phyloP scores from a whole-genome alignment of 2,329 filamentous ascomycete genomes.

The Amesomyces nigricolor region DNA sequence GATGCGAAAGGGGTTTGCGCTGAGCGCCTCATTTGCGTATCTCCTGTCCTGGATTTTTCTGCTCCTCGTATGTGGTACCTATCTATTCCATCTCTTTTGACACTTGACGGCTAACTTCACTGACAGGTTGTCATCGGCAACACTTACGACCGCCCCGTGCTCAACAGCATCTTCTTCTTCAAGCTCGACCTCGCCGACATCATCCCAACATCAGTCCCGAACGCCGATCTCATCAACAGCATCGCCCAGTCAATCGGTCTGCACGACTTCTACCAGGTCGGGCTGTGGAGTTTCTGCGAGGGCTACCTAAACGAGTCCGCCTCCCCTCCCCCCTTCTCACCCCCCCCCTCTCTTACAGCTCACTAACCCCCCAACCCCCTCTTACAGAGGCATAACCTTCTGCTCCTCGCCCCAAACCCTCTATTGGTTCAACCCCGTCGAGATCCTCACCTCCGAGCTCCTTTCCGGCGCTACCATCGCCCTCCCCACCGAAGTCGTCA shows the following conservation, averaged over 20 bases:
- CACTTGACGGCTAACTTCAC: background rate
- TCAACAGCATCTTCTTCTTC: constrained; percentile 75
- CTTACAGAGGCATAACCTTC: constrained; percentile 59
- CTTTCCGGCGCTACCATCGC: constrained; percentile 78
- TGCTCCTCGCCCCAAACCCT: constrained; percentile 66
- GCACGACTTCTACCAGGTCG: constrained; percentile 91
- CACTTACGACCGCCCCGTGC: constrained; percentile 54
- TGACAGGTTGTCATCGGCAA: constrained; percentile 63
- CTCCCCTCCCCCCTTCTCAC: background rate
- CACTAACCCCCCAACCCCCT: constrained; percentile 20
- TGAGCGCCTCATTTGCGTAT: constrained; percentile 64
- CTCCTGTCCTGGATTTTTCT: constrained; percentile 71
- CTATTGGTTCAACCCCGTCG: constrained; percentile 89
- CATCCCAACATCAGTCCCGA: constrained; percentile 65
- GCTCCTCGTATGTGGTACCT: constrained; percentile 53
- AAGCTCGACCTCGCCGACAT: constrained; percentile 78
- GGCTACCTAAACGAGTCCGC: constrained; percentile 63
- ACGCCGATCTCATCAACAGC: constrained; percentile 73
- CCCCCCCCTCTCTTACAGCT: background rate
- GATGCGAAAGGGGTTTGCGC: constrained; percentile 55
- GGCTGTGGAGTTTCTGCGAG: constrained; percentile 88
- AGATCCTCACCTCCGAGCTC: constrained; percentile 73
- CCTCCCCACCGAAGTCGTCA: constrained; percentile 66
- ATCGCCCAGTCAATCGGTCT: constrained; percentile 81
- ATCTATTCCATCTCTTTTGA: background rate